Base-by-base conservation (phyloP, 257 asterid genomes). In the Fraxinus anomala region DNA sequence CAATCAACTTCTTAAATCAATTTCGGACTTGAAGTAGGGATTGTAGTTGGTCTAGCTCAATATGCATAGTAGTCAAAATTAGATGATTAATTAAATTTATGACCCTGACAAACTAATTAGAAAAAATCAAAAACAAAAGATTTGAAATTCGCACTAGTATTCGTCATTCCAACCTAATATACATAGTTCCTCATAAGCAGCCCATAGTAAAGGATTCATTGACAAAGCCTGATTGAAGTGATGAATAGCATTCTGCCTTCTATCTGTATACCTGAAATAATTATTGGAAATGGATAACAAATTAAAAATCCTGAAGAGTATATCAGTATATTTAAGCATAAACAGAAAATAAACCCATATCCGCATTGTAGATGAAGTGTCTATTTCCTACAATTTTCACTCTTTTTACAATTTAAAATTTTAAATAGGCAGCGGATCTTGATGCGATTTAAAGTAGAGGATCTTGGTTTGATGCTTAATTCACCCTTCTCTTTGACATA, bases 131-230 rank as follows among this genome's bases (percentile, higher is more conserved):
- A 17, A 61, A 61, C 68, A 61, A 7, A 24, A 1, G 33, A 61
- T 61, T 61, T 16, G 0, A 61, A 77, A 73, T 33, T 17, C 73
- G 79, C 40, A 17, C 23, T 26, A 69, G n/a, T 21, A 70, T 75
- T 33, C 68, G n/a, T 54, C 74, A 56, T 51, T 72, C 85, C 72
- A 79, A 93, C 99, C 98, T 92, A 95, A 92, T 78, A 89, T 76
- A 83, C 97, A 95, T 40, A 95, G 91, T 84, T 95, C 99, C 83
- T 95, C 99, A 82, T 93, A 93, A 74, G 99, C 99, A 88, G 91
- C 86, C 99, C 98, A 95, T 74, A 95, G 84, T 63, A 95, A 85
- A 54, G 99, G 99, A 89, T 95, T 97, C 89, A 93, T 67, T 6
- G 93, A 89, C 77, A 95, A 82, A 79, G 99, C 99, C 88, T 93